These are phyloP conservation scores for Lactarius sp. DNA, from an alignment of 768 basidiomycete species.

Conservation along the genomic window DNA sequence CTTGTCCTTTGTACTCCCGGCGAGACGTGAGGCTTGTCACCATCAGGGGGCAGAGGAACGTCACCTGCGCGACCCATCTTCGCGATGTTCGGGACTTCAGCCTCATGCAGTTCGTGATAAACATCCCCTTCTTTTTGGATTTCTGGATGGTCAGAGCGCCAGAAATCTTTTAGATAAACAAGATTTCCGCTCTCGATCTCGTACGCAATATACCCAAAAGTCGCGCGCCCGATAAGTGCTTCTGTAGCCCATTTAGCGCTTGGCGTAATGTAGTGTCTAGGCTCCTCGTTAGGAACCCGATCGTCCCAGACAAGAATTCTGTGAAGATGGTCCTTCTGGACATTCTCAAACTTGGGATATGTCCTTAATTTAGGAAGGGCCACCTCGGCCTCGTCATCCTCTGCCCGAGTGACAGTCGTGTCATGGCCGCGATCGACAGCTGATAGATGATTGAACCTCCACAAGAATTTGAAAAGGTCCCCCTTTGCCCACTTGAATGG, in stretches of 20 bases:
- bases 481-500: neutral
- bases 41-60: neutral
- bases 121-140: neutral
- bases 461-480: slow-evolving; percentile 4
- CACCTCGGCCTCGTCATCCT: neutral
- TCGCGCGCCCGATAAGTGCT: neutral
- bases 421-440: slow-evolving; percentile 7
- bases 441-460: slow-evolving; percentile 7
- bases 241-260: neutral
- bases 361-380: neutral
- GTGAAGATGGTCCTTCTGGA: too few relatives aligned
- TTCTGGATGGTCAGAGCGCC: neutral
- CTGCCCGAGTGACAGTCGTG: neutral
- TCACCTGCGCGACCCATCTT: neutral
- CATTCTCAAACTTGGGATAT: neutral
- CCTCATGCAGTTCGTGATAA: neutral
- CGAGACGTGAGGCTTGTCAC: neutral
- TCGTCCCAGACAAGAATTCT: too few relatives aligned
- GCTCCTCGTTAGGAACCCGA: too few relatives aligned
- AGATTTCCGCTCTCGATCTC: neutral
- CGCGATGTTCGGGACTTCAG: neutral
- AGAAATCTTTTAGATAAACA: neutral
- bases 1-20: neutral
- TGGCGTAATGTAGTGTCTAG: neutral
- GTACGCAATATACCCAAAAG: neutral